phyloP scores from a whole-genome alignment of 805 yeast genomes.

The Ascoidea tarda region DNA sequence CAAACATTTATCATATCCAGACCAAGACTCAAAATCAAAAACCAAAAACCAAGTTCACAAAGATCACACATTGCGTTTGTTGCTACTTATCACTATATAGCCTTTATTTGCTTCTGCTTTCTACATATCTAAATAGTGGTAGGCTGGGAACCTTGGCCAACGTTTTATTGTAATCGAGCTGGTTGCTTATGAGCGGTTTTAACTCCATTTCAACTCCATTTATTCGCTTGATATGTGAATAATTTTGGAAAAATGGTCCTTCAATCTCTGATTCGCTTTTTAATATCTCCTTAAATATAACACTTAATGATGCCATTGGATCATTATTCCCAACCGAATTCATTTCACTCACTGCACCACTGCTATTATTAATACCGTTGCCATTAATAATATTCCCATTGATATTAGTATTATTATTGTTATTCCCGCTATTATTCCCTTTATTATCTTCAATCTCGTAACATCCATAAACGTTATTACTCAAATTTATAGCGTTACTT shows the following conservation, averaged over 20 bases:
- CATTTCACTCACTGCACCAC: too few species aligned
- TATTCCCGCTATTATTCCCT: background rate
- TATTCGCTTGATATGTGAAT: constrained; percentile 15
- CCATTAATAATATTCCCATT: background rate
- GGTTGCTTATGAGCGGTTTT: constrained; percentile 30
- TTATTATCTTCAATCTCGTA: too few species aligned
- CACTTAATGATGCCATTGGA: background rate
- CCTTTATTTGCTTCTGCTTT: constrained; percentile 16
- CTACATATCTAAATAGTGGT: constrained; percentile 53
- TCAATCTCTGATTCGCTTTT: constrained; percentile 3
- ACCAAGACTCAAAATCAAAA: too few species aligned
- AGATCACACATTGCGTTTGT: too few species aligned
- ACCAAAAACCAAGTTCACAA: too few species aligned
- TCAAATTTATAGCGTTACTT: constrained; percentile 9
- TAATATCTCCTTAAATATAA: constrained; percentile 5
- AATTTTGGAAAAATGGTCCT: constrained; percentile 4
- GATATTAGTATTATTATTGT: background rate
- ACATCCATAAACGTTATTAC: background rate
- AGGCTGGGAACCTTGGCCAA: constrained; percentile 19
- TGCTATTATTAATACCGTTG: too few species aligned
- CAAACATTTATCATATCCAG: too few species aligned
- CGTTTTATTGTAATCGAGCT: constrained; percentile 16
- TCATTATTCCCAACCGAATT: too few species aligned
- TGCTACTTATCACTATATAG: too few species aligned
- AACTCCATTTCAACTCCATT: constrained; percentile 19